phyloP scores from a whole-genome alignment of 805 yeast species.

The Lachancea sp. region DNA sequence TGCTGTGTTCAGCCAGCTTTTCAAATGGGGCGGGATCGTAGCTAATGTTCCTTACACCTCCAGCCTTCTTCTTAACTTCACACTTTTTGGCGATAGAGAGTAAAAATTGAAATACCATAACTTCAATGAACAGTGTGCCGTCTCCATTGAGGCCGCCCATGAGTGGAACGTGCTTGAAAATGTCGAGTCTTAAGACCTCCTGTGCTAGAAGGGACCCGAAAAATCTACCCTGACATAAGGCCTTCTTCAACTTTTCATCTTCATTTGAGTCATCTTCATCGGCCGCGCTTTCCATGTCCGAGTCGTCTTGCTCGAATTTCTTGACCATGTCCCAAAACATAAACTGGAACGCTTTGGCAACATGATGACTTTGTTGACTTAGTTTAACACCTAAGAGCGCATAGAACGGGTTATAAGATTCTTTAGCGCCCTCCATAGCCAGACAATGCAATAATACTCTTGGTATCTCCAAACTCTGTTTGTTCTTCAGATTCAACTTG shows the following conservation, averaged over 20 bases:
- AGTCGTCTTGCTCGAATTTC: conserved; percentile 53
- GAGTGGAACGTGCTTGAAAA: conserved; percentile 68
- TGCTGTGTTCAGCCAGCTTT: conserved; percentile 14
- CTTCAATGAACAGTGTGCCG: conserved; percentile 62
- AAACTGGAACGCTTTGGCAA: conserved; percentile 83
- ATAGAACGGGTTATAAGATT: conserved; percentile 84
- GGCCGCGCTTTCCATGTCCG: conserved; percentile 28
- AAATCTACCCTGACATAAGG: conserved; percentile 71
- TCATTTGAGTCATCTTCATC: conserved; percentile 41
- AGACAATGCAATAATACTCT: conserved; percentile 81
- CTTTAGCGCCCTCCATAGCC: conserved; percentile 49
- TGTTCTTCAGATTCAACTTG: conserved; percentile 66
- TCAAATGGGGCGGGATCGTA: conserved; percentile 31
- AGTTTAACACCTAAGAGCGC: conserved; percentile 70
- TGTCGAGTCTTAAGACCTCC: conserved; percentile 64
- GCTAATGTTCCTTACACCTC: conserved; percentile 16
- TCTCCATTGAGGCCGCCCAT: conserved; percentile 57
- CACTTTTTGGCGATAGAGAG: conserved; percentile 59
- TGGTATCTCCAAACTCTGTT: conserved; percentile 85
- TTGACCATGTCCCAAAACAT: conserved; percentile 80
- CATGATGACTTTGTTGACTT: conserved; percentile 59
- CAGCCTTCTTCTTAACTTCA: conserved; percentile 36
- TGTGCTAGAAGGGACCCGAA: conserved; percentile 73
- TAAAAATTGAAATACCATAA: conserved; percentile 60
- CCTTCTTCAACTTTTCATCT: conserved; percentile 48